phyloP scores from a whole-genome alignment of 352 stramenopile species.

The Pythium biforme region DNA sequence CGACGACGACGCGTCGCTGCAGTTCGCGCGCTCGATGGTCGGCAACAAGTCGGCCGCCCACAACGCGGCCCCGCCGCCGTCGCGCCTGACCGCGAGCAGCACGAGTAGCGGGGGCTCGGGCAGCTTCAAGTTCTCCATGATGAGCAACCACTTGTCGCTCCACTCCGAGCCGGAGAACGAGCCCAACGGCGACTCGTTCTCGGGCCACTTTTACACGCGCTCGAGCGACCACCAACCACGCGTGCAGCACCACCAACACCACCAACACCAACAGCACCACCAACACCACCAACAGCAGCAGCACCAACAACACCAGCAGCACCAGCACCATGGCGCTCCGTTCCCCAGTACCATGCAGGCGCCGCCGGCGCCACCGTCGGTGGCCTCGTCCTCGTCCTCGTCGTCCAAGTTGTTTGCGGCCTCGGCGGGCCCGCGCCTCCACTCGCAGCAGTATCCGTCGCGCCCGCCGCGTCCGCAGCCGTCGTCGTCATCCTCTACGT shows the following conservation, averaged over 20 bases:
- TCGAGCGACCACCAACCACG: slow-evolving; percentile 6
- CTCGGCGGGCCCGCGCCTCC: slow-evolving; percentile 1
- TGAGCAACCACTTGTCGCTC: slow-evolving; percentile 12
- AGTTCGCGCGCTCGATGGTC: slow-evolving; percentile 16
- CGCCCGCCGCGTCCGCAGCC: slow-evolving; percentile 4
- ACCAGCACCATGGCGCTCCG: neutral
- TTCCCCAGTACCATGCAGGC: neutral
- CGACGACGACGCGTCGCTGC: slow-evolving; percentile 18
- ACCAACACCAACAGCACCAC: neutral
- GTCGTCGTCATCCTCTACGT: neutral
- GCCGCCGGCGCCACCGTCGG: neutral
- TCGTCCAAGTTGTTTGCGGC: slow-evolving; percentile 13
- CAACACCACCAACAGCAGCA: too few species aligned
- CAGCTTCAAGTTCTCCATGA: slow-evolving; percentile 23
- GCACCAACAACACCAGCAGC: neutral
- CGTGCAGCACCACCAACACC: neutral
- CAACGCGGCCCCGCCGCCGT: neutral
- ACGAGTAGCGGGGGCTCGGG: neutral
- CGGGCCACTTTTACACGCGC: neutral
- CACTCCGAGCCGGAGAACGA: slow-evolving; percentile 13
- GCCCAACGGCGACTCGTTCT: slow-evolving; percentile 1
- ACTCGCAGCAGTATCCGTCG: slow-evolving; percentile 6
- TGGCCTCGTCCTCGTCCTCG: neutral
- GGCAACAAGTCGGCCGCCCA: slow-evolving; percentile 2
- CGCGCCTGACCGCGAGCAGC: slow-evolving; percentile 9